These are phyloP conservation scores for Caryopteris hybrid DNA, from an alignment of 305 asterid genomes.

Conservation along the genomic window DNA sequence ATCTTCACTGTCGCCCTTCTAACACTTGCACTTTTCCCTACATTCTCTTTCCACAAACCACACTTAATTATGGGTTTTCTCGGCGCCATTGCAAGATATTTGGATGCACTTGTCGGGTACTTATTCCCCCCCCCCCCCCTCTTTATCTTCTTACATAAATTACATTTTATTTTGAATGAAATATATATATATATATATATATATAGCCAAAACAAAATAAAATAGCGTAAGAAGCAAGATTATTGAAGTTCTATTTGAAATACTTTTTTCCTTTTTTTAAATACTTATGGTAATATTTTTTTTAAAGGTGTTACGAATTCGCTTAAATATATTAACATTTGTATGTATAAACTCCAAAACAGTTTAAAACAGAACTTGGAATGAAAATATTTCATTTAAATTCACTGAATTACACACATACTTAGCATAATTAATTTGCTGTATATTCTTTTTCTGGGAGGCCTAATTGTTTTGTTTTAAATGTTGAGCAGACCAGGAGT, in stretches of 20 bases:
- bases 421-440: neutral
- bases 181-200: neutral
- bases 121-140: neutral
- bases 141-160: neutral
- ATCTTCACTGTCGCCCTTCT: neutral
- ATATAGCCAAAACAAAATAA: too few relatives aligned
- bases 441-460: neutral
- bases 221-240: too few relatives aligned
- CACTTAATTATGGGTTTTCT: constrained; percentile 45
- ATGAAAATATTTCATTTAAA: neutral
- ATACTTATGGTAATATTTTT: too few relatives aligned
- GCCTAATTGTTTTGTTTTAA: neutral
- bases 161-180: neutral
- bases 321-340: too few relatives aligned
- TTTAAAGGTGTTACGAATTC: too few relatives aligned
- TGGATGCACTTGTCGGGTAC: constrained; percentile 73
- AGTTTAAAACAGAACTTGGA: too few relatives aligned
- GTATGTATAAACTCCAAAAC: too few relatives aligned
- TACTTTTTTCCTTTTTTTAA: too few relatives aligned
- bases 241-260: too few relatives aligned
- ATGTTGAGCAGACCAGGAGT: constrained; percentile 65
- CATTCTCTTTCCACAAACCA: neutral
- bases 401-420: neutral
- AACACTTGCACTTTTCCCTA: constrained; percentile 1
- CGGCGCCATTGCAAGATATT: constrained; percentile 55